Evolutionary conservation across 768 basidiomycete species (phyloP).

Genomic region (Hirschioporus abietinus): DNA sequence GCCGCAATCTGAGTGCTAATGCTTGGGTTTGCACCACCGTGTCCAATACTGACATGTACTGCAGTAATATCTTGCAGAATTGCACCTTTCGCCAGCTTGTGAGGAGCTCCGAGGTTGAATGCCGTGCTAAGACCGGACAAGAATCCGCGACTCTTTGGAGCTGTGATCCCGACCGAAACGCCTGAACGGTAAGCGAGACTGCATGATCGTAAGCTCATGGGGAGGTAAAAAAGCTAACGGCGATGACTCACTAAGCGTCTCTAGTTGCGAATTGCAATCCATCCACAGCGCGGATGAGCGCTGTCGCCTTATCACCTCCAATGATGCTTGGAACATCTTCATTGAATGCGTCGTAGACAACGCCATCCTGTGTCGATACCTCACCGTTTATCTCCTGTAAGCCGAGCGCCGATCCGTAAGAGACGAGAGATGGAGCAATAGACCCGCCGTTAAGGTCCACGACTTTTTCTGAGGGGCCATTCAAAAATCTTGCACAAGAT

Average conservation of each 20-base stretch:
- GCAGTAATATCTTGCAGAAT: constrained; percentile 31
- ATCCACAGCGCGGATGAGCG: constrained; percentile 27
- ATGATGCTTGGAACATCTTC: constrained; percentile 41
- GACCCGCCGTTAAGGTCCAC: constrained; percentile 71
- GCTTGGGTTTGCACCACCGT: constrained; percentile 23
- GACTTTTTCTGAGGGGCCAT: constrained; percentile 18
- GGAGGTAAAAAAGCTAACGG: constrained; percentile 2
- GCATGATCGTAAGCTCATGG: neutral
- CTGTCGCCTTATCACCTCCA: constrained; percentile 37
- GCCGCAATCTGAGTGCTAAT: constrained; percentile 30
- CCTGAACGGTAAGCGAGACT: constrained; percentile 34
- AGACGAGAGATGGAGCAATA: constrained; percentile 61
- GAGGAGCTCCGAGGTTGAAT: constrained; percentile 25
- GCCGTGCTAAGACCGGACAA: constrained; percentile 28
- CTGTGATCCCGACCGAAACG: constrained; percentile 28
- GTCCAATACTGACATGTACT: constrained; percentile 33
- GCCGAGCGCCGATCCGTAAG: constrained; percentile 69
- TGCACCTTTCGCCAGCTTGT: constrained; percentile 27
- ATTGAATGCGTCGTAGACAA: constrained; percentile 48
- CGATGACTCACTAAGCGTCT: constrained; percentile 26
- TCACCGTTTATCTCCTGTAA: constrained; percentile 65
- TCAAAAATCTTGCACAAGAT: constrained; percentile 17
- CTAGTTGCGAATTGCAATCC: constrained; percentile 16
- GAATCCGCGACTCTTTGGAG: constrained; percentile 25
- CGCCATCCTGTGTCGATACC: constrained; percentile 65